Base-by-base conservation (phyloP, 257 asterid species). In the Marsdenia floribunda region DNA sequence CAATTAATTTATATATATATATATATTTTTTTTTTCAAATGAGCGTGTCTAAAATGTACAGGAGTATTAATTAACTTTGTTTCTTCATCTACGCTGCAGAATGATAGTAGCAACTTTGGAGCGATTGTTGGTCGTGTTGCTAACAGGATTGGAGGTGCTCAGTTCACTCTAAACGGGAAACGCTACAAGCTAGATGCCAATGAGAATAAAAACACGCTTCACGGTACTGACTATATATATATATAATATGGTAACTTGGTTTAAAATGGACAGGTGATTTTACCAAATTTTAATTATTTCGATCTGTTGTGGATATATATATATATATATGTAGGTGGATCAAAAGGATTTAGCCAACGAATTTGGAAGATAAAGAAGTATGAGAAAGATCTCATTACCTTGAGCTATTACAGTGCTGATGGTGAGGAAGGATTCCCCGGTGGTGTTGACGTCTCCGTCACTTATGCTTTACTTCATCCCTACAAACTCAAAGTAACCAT, bases 381-480 rank as follows among this genome's bases (percentile, higher is more conserved):
- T 68, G 76, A 33, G 67, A 82, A 80, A 67, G 65, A 71, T 44
- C 68, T 54, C 80, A 86, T 93, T 52, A 87, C 87, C 37, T 85
- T 93, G 13, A 64, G 84, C 22, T 93, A 91, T 71, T 79, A 80
- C 83, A 91, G 98, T 42, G 69, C 37, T 47, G 96, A 91, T 74
- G 97, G 96, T 2, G 97, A 93, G 83, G 88, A 90, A 88, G 97
- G 97, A n/a, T 92, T 93, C 76, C 98, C 97, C 0, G 98, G 97
- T 15, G 85, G 49, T 44, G 83, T 93, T 63, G 47, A 68, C 3
- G 82, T 75, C 44, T 61, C 85, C 0, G 92, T 91, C 64, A 91
- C 88, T 24, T 91, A 91, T 24, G 71, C 83, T 12, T 74, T 93
- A 18, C 57, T 84, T 2, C 53, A 82, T 10, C 85, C 84, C 0